A percentile compares a stretch with the other conserved stretches of the same genome.
Evolutionary conservation across 2,329 filamentous ascomycete species (phyloP).

Genomic region (Pseudodiploospora longispora): DNA sequence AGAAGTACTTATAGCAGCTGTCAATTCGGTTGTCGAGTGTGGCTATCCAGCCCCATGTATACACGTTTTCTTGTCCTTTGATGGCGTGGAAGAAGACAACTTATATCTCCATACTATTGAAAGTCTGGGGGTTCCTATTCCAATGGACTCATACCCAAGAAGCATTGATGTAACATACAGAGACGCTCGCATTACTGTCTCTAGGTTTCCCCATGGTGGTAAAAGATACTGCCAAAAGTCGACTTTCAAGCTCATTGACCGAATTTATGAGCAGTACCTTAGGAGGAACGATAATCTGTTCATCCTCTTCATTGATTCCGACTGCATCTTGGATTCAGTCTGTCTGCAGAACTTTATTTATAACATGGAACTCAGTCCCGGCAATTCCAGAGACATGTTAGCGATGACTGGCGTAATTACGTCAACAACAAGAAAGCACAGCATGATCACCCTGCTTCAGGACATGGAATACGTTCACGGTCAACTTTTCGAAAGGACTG

Average conservation of each 20-base stretch:
- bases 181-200: constrained; percentile 77
- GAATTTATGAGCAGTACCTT: constrained; percentile 80
- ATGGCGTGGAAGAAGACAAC: constrained; percentile 82
- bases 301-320: constrained; percentile 93
- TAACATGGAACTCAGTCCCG: constrained; percentile 95
- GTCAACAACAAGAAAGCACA: constrained; percentile 81
- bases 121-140: constrained; percentile 72
- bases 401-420: constrained; percentile 98
- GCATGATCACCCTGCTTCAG: constrained; percentile 83
- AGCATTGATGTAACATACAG: constrained; percentile 88
- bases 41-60: constrained; percentile 90
- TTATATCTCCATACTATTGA: constrained; percentile 81
- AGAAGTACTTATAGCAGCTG: constrained; percentile 71
- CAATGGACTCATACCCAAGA: constrained; percentile 69
- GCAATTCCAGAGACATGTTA: constrained; percentile 85
- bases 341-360: constrained; percentile 98
- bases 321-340: constrained; percentile 84
- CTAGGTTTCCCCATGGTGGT: constrained; percentile 84
- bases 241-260: constrained; percentile 89
- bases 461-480: constrained; percentile 99
- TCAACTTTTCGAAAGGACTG: constrained; percentile 89
- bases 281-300: constrained; percentile 87
- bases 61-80: constrained; percentile 92
- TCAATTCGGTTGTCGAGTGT: constrained; percentile 87
- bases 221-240: constrained; percentile 91